Evolutionary conservation across 306 rosid genomes (phyloP).

Genomic region (Rosa lucieae): DNA sequence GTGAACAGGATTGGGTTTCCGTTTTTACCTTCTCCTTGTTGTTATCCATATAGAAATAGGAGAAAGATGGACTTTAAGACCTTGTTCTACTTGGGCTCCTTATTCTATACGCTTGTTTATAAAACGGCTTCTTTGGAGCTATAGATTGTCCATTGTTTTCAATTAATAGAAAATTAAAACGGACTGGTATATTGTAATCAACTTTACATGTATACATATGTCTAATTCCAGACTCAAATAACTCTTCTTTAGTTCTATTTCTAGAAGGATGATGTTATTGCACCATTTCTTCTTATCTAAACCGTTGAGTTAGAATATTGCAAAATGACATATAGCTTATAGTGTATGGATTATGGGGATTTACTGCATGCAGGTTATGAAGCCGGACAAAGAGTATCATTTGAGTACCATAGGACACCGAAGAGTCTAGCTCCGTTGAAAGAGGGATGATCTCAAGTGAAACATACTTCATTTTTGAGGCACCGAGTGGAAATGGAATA

Average conservation of each 20-base stretch:
- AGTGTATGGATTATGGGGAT: conserved; percentile 10
- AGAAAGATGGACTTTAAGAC: background rate
- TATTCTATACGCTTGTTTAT: background rate
- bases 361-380: conserved; percentile 68
- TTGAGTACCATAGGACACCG: conserved; percentile 77
- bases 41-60: background rate
- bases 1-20: conserved; percentile 57
- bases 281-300: background rate
- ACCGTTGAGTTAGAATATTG: background rate
- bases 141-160: background rate
- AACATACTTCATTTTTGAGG: conserved; percentile 79
- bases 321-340: background rate
- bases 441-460: conserved; percentile 87
- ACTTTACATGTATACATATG: background rate
- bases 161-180: background rate
- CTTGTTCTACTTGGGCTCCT: background rate
- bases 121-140: background rate
- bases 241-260: background rate
- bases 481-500: conserved; percentile 83
- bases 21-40: background rate
- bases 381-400: conserved; percentile 78
- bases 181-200: background rate
- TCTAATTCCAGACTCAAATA: background rate
- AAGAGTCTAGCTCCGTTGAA: conserved; percentile 55
- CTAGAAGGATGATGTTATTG: background rate